Evolutionary conservation across 2,329 filamentous ascomycete genomes (phyloP).

Genomic region (Elsinoe ampelina): DNA sequence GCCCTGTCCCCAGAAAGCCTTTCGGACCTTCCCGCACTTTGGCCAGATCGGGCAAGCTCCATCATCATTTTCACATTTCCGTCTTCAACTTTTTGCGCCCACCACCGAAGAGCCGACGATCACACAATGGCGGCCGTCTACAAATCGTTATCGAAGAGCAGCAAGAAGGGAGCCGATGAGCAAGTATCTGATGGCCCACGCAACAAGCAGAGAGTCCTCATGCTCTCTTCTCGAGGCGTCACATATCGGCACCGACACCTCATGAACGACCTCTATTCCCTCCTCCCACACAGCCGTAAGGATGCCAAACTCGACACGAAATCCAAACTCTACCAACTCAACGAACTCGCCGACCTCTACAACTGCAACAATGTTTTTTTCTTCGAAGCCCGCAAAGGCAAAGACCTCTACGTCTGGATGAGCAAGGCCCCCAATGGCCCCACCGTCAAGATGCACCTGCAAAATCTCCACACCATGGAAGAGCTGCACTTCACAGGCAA

Average conservation of each 20-base stretch:
- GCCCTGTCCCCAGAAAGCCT: neutral
- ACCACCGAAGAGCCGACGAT: neutral
- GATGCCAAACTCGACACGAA: slow-evolving; percentile 97
- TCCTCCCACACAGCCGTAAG: slow-evolving; percentile 87
- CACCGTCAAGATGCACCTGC: slow-evolving; percentile 65
- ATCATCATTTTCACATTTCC: neutral
- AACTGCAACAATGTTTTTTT: slow-evolving; percentile 94
- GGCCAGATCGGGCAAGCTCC: neutral
- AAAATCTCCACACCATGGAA: slow-evolving; percentile 81
- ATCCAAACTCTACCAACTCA: slow-evolving; percentile 71
- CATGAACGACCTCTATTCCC: slow-evolving; percentile 74
- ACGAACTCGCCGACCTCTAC: slow-evolving; percentile 68
- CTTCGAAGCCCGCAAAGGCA: slow-evolving; percentile 87
- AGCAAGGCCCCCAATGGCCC: slow-evolving; percentile 81
- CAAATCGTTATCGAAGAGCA: slow-evolving; percentile 42
- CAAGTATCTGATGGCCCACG: slow-evolving; percentile 24
- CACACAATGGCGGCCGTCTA: slow-evolving; percentile 46
- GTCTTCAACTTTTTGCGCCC: neutral
- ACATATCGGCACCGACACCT: slow-evolving; percentile 90
- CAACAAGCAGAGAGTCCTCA: slow-evolving; percentile 59
- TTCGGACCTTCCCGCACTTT: neutral
- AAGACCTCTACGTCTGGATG: slow-evolving; percentile 92
- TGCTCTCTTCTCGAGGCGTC: slow-evolving; percentile 85
- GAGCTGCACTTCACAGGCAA: slow-evolving; percentile 96
- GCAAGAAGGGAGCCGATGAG: slow-evolving; percentile 23